Evolutionary conservation across 2,329 filamentous ascomycete species (phyloP).

Genomic region (Trichoderma koningii): DNA sequence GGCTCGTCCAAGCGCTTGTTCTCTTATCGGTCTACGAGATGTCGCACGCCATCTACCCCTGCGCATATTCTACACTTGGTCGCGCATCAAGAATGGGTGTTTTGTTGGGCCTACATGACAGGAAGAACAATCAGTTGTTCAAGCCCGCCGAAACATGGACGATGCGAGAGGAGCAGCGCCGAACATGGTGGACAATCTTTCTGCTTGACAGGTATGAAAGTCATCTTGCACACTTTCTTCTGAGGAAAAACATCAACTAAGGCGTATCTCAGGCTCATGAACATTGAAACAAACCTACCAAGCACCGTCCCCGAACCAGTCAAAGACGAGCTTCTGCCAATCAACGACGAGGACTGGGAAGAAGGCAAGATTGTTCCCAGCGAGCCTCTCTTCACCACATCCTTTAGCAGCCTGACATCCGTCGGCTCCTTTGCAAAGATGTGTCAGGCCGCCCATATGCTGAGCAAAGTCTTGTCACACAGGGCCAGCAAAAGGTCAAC

Average conservation of each 20-base stretch:
- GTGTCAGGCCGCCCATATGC: slow-evolving; percentile 21
- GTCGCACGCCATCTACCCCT: slow-evolving; percentile 16
- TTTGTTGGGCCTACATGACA: slow-evolving; percentile 2
- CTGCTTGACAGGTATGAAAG: slow-evolving; percentile 2
- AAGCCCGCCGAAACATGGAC: slow-evolving; percentile 19
- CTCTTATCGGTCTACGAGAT: slow-evolving; percentile 13
- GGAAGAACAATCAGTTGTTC: slow-evolving; percentile 19
- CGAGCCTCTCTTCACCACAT: slow-evolving; percentile 13
- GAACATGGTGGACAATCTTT: slow-evolving; percentile 19
- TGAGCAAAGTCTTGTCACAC: slow-evolving; percentile 11
- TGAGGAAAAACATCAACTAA: background rate
- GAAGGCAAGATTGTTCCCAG: slow-evolving; percentile 18
- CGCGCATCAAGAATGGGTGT: slow-evolving; percentile 10
- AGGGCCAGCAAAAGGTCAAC: background rate
- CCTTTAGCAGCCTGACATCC: slow-evolving; percentile 14
- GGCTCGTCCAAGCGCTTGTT: slow-evolving; percentile 7
- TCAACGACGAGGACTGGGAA: slow-evolving; percentile 21
- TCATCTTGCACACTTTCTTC: background rate
- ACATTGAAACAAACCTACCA: slow-evolving; percentile 18
- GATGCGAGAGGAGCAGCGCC: slow-evolving; percentile 18
- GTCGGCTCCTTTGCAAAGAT: slow-evolving; percentile 19
- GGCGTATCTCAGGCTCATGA: background rate
- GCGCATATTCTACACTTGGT: slow-evolving; percentile 12
- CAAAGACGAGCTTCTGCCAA: slow-evolving; percentile 11
- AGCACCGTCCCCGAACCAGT: slow-evolving; percentile 7